A percentile compares a stretch with the other conserved stretches of the same genome.
Conservation (phyloP, 768 basidiomycete species). For the Leucosporidium scottii region DNA sequence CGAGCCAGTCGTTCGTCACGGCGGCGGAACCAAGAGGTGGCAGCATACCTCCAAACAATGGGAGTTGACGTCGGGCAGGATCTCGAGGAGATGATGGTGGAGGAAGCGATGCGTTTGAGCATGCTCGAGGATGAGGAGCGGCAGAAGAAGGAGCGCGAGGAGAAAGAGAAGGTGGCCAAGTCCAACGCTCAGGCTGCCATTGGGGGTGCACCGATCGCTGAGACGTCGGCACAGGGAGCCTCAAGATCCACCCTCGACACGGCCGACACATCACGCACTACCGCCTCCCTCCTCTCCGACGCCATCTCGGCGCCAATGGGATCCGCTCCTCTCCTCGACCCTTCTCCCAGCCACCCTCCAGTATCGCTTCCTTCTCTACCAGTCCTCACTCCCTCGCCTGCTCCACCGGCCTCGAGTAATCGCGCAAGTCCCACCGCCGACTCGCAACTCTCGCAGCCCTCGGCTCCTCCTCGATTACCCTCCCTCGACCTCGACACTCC, state of each 20-base stretch:
- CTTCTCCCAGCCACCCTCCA: background rate
- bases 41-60: slow-evolving; percentile 17
- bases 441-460: no score
- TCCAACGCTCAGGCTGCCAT: background rate
- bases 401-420: no score
- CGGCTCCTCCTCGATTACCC: no score
- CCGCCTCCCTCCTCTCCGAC: slow-evolving; percentile 20
- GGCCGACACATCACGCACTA: background rate
- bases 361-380: no score
- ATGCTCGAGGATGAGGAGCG: slow-evolving; percentile 91
- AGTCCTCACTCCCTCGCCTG: no score
- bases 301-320: slow-evolving; percentile 14
- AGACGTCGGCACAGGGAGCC: background rate
- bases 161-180: slow-evolving; percentile 27
- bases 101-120: slow-evolving; percentile 97
- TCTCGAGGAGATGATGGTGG: slow-evolving; percentile 75
- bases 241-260: background rate
- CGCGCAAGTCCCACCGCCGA: no score
- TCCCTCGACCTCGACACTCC: no score
- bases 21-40: slow-evolving; percentile 16
- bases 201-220: background rate
- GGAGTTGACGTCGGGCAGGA: slow-evolving; percentile 27
- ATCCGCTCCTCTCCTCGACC: background rate
- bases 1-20: slow-evolving; percentile 1
- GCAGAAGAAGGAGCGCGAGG: slow-evolving; percentile 52